Percentiles rank a stretch among this genome's conserved stretches.
Evolutionary conservation across 306 rosid genomes (phyloP).

Genomic region (Morella rubra): DNA sequence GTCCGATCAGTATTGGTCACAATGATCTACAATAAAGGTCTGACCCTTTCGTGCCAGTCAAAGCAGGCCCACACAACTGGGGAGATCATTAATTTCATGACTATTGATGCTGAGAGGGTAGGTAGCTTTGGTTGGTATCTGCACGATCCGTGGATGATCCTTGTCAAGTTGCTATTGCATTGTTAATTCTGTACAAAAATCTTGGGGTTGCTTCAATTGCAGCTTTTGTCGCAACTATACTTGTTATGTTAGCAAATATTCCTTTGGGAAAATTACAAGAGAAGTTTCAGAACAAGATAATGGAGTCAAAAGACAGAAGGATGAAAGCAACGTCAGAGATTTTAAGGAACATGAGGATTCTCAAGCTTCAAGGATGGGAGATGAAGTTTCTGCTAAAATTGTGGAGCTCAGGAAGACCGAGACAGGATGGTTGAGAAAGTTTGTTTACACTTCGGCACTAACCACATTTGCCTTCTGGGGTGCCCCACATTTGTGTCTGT

Average conservation of each 20-base stretch:
- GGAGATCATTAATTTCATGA: conserved; percentile 53
- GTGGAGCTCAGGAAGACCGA: conserved; percentile 41
- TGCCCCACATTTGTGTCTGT: conserved; percentile 48
- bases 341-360: conserved; percentile 61
- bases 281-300: conserved; percentile 46
- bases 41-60: conserved; percentile 44
- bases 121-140: conserved; percentile 40
- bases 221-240: conserved; percentile 40
- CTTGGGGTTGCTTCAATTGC: conserved; percentile 53
- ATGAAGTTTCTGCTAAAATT: conserved; percentile 54
- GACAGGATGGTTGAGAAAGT: conserved; percentile 47
- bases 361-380: conserved; percentile 72
- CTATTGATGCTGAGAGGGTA: conserved; percentile 55
- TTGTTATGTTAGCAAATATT: conserved; percentile 48
- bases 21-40: conserved; percentile 35
- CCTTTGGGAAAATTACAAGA: conserved; percentile 49
- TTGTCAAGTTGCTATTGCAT: conserved; percentile 41
- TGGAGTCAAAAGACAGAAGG: conserved; percentile 56
- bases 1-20: conserved; percentile 37
- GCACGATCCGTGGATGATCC: conserved; percentile 46
- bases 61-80: conserved; percentile 47
- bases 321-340: conserved; percentile 61
- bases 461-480: conserved; percentile 43
- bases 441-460: conserved; percentile 30
- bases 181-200: conserved; percentile 46